Base-by-base conservation (phyloP, 768 basidiomycete species). In the Mycena pura region DNA sequence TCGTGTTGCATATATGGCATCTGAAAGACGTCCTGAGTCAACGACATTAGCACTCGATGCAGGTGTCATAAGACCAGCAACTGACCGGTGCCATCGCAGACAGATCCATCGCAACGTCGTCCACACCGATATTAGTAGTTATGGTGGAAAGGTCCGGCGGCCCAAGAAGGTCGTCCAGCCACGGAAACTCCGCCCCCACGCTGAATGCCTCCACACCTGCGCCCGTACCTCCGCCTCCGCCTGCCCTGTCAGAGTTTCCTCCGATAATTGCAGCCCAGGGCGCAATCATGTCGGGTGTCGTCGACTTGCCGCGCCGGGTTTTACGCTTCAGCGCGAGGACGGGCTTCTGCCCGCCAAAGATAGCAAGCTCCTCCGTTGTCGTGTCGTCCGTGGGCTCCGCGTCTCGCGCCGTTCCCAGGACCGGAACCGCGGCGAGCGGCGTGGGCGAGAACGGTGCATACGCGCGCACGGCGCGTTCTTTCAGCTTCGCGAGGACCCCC, bases 341-440 rank as follows among this genome's bases (percentile, higher is more conserved):
- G 27, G 78, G 75, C 52, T 77, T 80, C 67, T 84, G 82, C 8
- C 84, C 84, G 15, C 84, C 83, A 53, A 85, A 86, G 24, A 86
- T 82, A 7, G 83, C 83, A 4, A 86, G 74, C 57, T 84, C 82
- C 58, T 83, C 76, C 48, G 80, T 78, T 21, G 76, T 68, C 36
- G 78, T 77, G 45, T 77, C 73, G 57, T 71, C 41, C 48, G 27
- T 41, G 14, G 29, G 21, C 49, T 14, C 40, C 27, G 41, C 48
- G 19, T 24, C 22, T 47, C 17, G 21, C 34, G 31, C 58, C 43
- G 28, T 41, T 22, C n/a, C 45, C 34, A 47, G 61, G 41, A 13
- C 39, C 28, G 47, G 67, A 45, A 48, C 52, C 17, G 32, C 22
- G 25, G 66, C 21, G 51, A 48, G 54, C 31, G n/a, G 14, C 34